Evolutionary conservation across 2,329 filamentous ascomycete genomes (phyloP).

Genomic region (Trichophyton simii): DNA sequence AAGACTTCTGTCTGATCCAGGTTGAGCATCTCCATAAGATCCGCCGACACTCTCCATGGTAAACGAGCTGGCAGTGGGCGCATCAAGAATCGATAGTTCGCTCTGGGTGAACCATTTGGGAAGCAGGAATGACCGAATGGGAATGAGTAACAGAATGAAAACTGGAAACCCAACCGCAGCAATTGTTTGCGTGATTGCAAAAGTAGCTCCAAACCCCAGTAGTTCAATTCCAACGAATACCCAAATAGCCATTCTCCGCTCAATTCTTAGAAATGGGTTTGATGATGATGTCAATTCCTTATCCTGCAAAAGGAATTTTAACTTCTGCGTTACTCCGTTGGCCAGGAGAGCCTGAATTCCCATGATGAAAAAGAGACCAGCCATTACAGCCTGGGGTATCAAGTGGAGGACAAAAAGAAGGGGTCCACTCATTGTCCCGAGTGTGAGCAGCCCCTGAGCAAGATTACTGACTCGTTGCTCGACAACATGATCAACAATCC

Average conservation of each 20-base stretch:
- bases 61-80: constrained; percentile 60
- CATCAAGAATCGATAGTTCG: constrained; percentile 54
- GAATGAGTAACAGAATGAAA: constrained; percentile 58
- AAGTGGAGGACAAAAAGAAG: constrained; percentile 61
- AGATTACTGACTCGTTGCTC: constrained; percentile 72
- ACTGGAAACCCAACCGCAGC: constrained; percentile 71
- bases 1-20: constrained; percentile 1
- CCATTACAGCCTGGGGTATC: constrained; percentile 67
- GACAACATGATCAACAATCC: constrained; percentile 49
- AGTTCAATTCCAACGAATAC: constrained; percentile 57
- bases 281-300: constrained; percentile 43
- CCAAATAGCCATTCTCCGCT: constrained; percentile 57
- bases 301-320: constrained; percentile 58
- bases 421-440: constrained; percentile 67
- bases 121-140: constrained; percentile 51
- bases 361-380: constrained; percentile 76
- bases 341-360: constrained; percentile 62
- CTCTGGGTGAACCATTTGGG: constrained; percentile 48
- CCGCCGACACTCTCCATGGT: constrained; percentile 66
- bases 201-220: constrained; percentile 60
- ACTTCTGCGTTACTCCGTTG: constrained; percentile 65
- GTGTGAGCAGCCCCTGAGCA: constrained; percentile 61
- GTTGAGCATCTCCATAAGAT: constrained; percentile 38
- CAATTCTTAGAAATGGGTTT: constrained; percentile 49
- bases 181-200: constrained; percentile 72